Evolutionary conservation across 352 stramenopile species (phyloP).

Genomic region (Phytophthora palmivora): DNA sequence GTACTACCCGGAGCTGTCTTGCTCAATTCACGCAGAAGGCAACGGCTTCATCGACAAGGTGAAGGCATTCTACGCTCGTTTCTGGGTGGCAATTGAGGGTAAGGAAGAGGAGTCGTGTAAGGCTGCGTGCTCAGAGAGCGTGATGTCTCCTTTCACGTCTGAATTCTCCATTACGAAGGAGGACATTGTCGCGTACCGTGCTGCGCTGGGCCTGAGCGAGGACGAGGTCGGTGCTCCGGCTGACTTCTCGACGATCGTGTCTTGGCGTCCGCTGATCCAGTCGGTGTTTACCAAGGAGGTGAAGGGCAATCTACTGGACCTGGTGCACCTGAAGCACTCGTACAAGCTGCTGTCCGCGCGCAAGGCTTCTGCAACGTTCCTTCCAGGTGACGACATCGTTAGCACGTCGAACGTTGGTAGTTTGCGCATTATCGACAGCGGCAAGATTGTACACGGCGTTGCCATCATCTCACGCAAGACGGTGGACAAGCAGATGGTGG

Average conservation of each 20-base stretch:
- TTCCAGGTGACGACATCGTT: constrained; percentile 71
- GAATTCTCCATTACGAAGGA: constrained; percentile 66
- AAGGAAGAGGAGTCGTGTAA: constrained; percentile 69
- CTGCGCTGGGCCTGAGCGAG: constrained; percentile 50
- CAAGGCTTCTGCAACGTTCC: constrained; percentile 51
- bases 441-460: constrained; percentile 81
- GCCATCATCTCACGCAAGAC: constrained; percentile 72
- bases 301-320: constrained; percentile 78
- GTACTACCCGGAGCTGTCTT: constrained; percentile 52
- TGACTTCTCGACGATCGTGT: constrained; percentile 84
- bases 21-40: constrained; percentile 59
- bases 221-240: constrained; percentile 48
- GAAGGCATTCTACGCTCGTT: constrained; percentile 80
- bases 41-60: constrained; percentile 59
- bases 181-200: constrained; percentile 71
- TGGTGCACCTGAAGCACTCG: constrained; percentile 89
- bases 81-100: constrained; percentile 72
- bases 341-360: constrained; percentile 72
- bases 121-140: constrained; percentile 59
- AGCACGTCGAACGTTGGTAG: constrained; percentile 77
- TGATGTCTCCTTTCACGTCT: constrained; percentile 64
- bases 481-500: constrained; percentile 55
- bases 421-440: constrained; percentile 78
- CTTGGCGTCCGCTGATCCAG: constrained; percentile 85
- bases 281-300: constrained; percentile 87